A percentile compares a stretch with the other conserved stretches of the same genome.
These are phyloP conservation scores for Tephrocybe rancida DNA, from an alignment of 768 basidiomycete species.

Conservation along the genomic window DNA sequence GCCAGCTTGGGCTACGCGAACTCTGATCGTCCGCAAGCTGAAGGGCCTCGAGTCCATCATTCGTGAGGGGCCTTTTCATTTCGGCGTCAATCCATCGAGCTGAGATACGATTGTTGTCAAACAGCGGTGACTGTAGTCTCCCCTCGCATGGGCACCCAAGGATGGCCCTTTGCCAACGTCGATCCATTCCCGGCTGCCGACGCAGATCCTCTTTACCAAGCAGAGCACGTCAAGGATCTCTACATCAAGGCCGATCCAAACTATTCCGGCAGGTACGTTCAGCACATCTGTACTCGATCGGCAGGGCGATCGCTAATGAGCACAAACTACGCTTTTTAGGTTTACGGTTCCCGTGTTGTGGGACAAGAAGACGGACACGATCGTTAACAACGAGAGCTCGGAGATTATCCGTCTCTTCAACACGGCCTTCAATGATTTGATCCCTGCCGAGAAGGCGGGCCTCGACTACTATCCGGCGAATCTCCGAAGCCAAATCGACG, in stretches of 20 bases:
- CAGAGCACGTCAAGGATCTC: conserved; percentile 79
- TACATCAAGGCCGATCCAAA: conserved; percentile 77
- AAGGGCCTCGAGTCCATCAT: conserved; percentile 90
- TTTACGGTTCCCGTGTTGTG: conserved; percentile 92
- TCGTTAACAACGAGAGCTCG: conserved; percentile 95
- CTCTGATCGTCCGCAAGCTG: conserved; percentile 85
- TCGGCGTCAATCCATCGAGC: conserved; percentile 4
- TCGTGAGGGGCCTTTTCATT: conserved; percentile 45
- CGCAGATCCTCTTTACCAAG: conserved; percentile 71
- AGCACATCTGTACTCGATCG: neutral
- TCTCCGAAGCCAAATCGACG: conserved; percentile 77
- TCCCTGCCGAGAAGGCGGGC: conserved; percentile 65
- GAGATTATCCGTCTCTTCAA: conserved; percentile 97
- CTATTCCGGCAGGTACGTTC: conserved; percentile 65
- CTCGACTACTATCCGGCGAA: conserved; percentile 80
- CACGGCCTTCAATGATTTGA: conserved; percentile 72
- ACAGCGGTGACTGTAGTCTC: conserved; percentile 84
- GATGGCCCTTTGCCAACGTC: conserved; percentile 84
- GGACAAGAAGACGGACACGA: conserved; percentile 85
- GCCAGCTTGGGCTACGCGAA: conserved; percentile 90
- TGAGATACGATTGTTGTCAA: conserved; percentile 27
- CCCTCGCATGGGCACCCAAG: conserved; percentile 79
- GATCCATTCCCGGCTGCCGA: conserved; percentile 74
- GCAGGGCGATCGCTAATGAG: neutral
- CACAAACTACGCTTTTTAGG: conserved; percentile 29